Base-by-base conservation (phyloP, 2,329 filamentous ascomycete genomes). In the Talaromyces marneffei region DNA sequence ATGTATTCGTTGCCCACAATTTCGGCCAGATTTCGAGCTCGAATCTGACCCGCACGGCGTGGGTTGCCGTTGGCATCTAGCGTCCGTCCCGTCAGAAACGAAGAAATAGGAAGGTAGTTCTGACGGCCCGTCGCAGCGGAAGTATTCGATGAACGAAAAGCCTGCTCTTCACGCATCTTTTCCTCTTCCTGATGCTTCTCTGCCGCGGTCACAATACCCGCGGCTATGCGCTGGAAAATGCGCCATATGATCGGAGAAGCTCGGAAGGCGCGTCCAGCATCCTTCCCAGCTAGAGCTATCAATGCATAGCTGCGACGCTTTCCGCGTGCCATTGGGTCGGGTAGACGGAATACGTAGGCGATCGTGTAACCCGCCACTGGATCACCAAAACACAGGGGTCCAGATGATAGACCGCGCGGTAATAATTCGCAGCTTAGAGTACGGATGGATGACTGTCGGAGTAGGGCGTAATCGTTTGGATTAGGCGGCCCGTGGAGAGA, bases 1-100 rank as follows among this genome's bases (percentile, higher is more conserved):
- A 85, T 82, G 70, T 80, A 79, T 62, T 83, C 82, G 60, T 83
- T 81, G 39, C 83, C 83, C 5, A 84, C 80, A 55, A 85, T 84
- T 67, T 85, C 83, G 14, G 80, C 78, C n/a, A 85, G 72, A 59
- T 80, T 82, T 63, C 83, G 79, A 23, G 82, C 81, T 53, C 80
- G 79, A 66, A 82, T 80, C 60, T 82, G 81, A 53, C 81, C 81
- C 4, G 76, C 77, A 8, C 81, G 75, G 50, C 82, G 78, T 40
- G 80, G 78, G 62, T 81, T 81, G 6, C 83, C 82, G 66, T 83
- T 80, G 2, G 82, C 82, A 64, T 85, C 83, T 25, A 83, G 72
- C 37, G 77, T 78, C 53, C 83, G 82, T 35, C 82, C 82, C 1
- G 82, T 82, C 20, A 85, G 73, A 69, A 85, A 85, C 1, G 82